Base-by-base conservation (phyloP, 73 alveolate species). In the Stentor roeselii region DNA sequence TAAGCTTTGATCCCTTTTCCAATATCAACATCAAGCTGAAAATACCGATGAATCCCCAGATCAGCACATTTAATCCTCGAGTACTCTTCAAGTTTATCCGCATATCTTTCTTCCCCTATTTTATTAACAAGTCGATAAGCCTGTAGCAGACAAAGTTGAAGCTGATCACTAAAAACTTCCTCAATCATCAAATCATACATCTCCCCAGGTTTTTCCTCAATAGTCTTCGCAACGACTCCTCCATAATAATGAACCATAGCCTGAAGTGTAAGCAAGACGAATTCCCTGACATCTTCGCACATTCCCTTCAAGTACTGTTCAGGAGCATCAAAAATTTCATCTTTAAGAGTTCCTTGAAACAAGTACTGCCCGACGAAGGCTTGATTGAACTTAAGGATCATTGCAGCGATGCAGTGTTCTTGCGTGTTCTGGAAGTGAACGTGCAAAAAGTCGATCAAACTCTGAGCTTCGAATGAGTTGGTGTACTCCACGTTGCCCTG, bases 381-480 rank as follows among this genome's bases (percentile, higher is more conserved):
- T 21, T n/a, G 27, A 34, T 21, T 67, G 34, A 67, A 67, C 34
- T 34, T n/a, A 1, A n/a, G 21, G 34, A 67, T 67, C 80, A 67
- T 67, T 30, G 80, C 80, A 14, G 80, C n/a, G 37, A 67, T 67
- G 34, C 21, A 67, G 34, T 67, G 80, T 21, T 67, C 80, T n/a
- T 67, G 27, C 34, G 80, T n/a, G 37, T 67, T 21, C 34, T 21
- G 37, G 41, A 67, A 67, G 80, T 67, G 80, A 32, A 27, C 37
- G 11, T 67, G n/a, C 34, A 67, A 21, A 34, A 67, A 67, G 14
- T 67, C 80, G 27, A 67, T 21, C 1, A 67, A 40, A 21, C 41
- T 21, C 11, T 67, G 41, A 21, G 37, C 80, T 67, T 67, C 41
- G 34, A 67, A 67, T 27, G 80, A 50, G 21, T 50, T 50, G 67